Evolutionary conservation across 352 stramenopile species (phyloP).

Genomic region (Phytophthora cryptogea): DNA sequence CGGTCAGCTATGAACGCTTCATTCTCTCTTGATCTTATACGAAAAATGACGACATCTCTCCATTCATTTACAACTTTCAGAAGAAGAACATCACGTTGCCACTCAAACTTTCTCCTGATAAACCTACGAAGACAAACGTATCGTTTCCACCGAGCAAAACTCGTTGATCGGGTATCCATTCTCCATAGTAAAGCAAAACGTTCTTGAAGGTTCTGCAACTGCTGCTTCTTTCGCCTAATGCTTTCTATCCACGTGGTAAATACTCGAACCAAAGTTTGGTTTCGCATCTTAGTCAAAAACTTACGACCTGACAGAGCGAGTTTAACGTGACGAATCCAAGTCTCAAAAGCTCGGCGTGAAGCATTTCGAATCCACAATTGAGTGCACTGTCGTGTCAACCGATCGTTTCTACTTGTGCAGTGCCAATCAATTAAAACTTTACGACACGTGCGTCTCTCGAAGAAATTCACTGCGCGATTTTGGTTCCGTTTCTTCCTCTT

Average conservation of each 20-base stretch:
- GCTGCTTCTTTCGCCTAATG: constrained; percentile 14
- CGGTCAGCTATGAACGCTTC: background rate
- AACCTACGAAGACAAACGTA: constrained; percentile 11
- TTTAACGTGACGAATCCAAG: constrained; percentile 21
- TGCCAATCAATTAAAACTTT: constrained; percentile 9
- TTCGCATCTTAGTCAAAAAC: constrained; percentile 17
- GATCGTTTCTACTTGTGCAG: background rate
- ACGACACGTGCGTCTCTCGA: background rate
- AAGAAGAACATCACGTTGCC: constrained; percentile 2
- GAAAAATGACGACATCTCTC: constrained; percentile 9
- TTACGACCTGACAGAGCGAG: constrained; percentile 7
- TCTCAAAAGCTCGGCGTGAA: constrained; percentile 15
- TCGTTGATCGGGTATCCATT: constrained; percentile 13
- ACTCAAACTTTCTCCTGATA: constrained; percentile 4
- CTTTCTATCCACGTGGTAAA: constrained; percentile 50
- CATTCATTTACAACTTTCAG: constrained; percentile 17
- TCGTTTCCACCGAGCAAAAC: constrained; percentile 27
- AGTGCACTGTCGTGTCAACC: constrained; percentile 12
- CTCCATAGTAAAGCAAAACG: constrained; percentile 39
- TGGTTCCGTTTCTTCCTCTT: constrained; percentile 9
- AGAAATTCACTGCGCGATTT: constrained; percentile 20
- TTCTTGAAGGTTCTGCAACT: constrained; percentile 30
- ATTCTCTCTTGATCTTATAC: constrained; percentile 1
- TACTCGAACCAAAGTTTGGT: constrained; percentile 20
- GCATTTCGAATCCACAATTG: constrained; percentile 19